Conservation (phyloP, 1,139 yeast species). For the Lodderomyces parapsilosis region DNA sequence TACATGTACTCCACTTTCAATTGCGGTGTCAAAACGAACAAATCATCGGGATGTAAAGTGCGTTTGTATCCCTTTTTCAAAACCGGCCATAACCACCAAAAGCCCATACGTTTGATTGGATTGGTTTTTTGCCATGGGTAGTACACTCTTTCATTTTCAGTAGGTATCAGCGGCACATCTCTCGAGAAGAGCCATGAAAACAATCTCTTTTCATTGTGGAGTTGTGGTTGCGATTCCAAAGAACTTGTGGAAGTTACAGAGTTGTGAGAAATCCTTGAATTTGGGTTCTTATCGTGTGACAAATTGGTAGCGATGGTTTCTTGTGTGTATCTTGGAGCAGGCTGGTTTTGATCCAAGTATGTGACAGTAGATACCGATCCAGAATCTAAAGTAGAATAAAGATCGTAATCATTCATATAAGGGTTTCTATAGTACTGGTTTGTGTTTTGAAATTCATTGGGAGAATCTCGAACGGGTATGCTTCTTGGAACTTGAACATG, state of each 20-base stretch:
- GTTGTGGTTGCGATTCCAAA: slow-evolving; percentile 12
- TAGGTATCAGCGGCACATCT: slow-evolving; percentile 34
- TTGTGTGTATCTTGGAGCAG: neutral
- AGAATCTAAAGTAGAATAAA: neutral
- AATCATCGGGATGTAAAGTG: slow-evolving; percentile 40
- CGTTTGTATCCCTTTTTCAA: slow-evolving; percentile 42
- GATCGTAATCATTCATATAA: neutral
- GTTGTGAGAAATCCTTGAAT: neutral
- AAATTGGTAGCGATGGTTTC: slow-evolving; percentile 1
- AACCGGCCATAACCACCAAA: slow-evolving; percentile 45
- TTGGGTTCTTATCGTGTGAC: neutral
- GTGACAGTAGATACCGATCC: neutral
- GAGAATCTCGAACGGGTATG: neutral
- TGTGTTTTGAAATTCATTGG: neutral
- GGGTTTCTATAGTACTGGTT: neutral
- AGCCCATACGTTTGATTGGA: slow-evolving; percentile 27
- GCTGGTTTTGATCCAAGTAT: neutral
- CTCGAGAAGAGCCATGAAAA: slow-evolving; percentile 36
- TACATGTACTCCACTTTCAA: slow-evolving; percentile 44
- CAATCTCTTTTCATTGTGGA: slow-evolving; percentile 29
- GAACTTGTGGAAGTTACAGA: neutral
- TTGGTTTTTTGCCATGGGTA: slow-evolving; percentile 39
- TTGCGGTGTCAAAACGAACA: slow-evolving; percentile 38
- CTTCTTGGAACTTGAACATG: neutral
- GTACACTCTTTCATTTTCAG: slow-evolving; percentile 35